phyloP scores from a whole-genome alignment of 805 yeast species.

The Yamadazyma laniorum region DNA sequence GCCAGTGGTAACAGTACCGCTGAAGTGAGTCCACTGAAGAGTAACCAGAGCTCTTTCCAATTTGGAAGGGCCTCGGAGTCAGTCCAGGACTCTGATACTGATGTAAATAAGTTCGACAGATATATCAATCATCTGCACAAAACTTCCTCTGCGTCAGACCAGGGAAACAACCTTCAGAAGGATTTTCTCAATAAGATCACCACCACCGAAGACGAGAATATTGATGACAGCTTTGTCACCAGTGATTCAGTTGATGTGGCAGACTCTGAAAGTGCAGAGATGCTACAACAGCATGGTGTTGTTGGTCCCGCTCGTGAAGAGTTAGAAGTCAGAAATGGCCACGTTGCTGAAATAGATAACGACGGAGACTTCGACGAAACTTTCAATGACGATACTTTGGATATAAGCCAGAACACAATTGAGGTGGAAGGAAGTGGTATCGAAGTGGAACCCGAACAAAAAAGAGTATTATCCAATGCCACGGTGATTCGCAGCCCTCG shows the following conservation, averaged over 20 bases:
- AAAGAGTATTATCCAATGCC: slow-evolving; percentile 23
- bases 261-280: slow-evolving; percentile 9
- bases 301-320: slow-evolving; percentile 5
- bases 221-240: slow-evolving; percentile 21
- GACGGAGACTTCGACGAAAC: slow-evolving; percentile 3
- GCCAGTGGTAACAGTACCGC: background rate
- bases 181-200: slow-evolving; percentile 28
- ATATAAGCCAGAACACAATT: slow-evolving; percentile 5
- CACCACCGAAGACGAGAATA: slow-evolving; percentile 34
- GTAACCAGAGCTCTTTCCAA: background rate
- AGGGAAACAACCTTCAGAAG: slow-evolving; percentile 16
- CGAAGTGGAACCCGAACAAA: slow-evolving; percentile 3
- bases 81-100: background rate
- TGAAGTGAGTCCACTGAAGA: background rate
- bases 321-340: slow-evolving; percentile 6
- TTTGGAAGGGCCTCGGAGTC: background rate
- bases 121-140: slow-evolving; percentile 3
- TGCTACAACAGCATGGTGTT: slow-evolving; percentile 10
- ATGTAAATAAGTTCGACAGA: background rate
- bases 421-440: background rate
- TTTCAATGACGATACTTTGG: slow-evolving; percentile 8
- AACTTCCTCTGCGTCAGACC: slow-evolving; percentile 13
- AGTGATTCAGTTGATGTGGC: slow-evolving; percentile 7
- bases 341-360: slow-evolving; percentile 5
- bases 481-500: slow-evolving; percentile 21